Evolutionary conservation across 1,284 basidiomycete species (phyloP), one percentile per base, ranked within the genome.

Genomic region (Xerocomus amazonicus): DNA sequence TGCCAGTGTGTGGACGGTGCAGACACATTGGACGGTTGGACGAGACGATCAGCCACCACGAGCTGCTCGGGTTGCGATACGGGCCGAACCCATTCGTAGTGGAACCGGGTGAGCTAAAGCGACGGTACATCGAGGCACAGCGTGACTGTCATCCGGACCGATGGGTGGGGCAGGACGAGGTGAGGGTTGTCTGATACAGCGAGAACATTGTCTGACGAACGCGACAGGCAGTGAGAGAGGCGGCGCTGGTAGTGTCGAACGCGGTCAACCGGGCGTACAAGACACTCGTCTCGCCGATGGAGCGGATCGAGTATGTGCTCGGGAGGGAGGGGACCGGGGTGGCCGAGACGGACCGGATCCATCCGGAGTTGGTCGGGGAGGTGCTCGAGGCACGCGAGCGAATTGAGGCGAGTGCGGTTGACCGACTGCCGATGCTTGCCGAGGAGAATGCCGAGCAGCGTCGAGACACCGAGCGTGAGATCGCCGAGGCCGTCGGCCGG

Each of bases 351-450:
- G 93, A 97, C 57, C 79, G 83, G 46, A 66, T 89, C 27, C 81
- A 96, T 63, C 71, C 80, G 31, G 78, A 74, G 42, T 79, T 97
- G 43, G 77, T 97, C 52, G 77, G 78, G 66, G 81, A 90, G 58
- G 80, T 96, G 39, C 84, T 97, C 79, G 86, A 92, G 58, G 78
- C 77, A n/a, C 71, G 90, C 40, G 92, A 96, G 69, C 75, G 76
- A 37, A 76, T 97, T 26, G 91, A 93, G 53, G 79, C 81, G 32
- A 83, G 90, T 1, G 53, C 65, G 12, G 67, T 67, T 10, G 59
- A 53, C 1, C 65, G 62, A 19, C 76, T 92, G 2, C 72, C 77
- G 14, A 53, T 55, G 6, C 70, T 95, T 28, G 67, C 76, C 27
- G 68, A 73, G 4, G 69, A 71, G 13, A 41, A 17, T 7, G 14